phyloP scores from a whole-genome alignment of 305 asterid species.

The Fraxinus floribunda region DNA sequence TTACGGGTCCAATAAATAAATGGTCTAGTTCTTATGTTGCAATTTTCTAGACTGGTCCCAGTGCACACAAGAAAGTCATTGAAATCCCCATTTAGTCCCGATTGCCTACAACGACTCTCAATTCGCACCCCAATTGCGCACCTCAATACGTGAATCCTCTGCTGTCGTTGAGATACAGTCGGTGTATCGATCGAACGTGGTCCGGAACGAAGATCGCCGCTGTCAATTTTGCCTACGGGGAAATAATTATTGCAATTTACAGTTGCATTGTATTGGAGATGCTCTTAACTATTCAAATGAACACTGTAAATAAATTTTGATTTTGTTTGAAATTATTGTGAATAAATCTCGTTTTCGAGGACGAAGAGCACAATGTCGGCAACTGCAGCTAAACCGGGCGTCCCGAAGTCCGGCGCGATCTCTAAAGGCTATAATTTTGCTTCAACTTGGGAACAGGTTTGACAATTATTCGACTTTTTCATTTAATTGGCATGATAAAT shows the following conservation, averaged over 20 bases:
- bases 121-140: background rate
- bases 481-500: slow-evolving; percentile 12
- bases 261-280: background rate
- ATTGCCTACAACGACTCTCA: background rate
- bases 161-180: background rate
- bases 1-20: no score
- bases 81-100: background rate
- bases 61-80: no score
- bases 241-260: no score
- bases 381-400: slow-evolving; percentile 37
- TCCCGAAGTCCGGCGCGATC: slow-evolving; percentile 76
- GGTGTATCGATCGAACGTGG: background rate
- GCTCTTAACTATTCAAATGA: background rate
- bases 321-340: background rate
- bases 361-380: slow-evolving; percentile 41
- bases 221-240: background rate
- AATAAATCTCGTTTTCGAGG: slow-evolving; percentile 8
- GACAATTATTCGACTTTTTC: background rate
- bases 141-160: background rate
- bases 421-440: slow-evolving; percentile 91
- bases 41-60: no score
- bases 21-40: no score
- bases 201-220: background rate
- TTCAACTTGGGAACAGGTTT: slow-evolving; percentile 94
- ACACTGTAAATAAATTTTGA: background rate